A percentile compares a stretch with the other conserved stretches of the same genome.
These are phyloP conservation scores for Wallacemonas sp. DNA, from an alignment of 208 protist genomes.

Conservation along the genomic window DNA sequence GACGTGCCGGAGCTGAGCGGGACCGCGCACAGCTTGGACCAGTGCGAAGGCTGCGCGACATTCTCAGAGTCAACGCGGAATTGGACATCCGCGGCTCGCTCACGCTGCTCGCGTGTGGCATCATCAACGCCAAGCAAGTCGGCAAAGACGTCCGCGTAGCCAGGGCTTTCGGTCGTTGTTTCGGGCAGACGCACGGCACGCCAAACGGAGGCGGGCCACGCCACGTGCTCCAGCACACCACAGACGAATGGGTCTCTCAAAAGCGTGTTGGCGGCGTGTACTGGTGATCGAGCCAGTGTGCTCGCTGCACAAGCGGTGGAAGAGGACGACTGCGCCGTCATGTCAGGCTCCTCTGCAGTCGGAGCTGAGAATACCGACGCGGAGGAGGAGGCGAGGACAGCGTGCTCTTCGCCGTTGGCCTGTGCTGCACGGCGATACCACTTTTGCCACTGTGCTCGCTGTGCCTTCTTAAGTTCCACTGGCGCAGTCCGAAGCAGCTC, in stretches of 20 bases:
- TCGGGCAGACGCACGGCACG: neutral
- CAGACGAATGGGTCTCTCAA: neutral
- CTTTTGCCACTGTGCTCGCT: neutral
- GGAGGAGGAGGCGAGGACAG: too few relatives aligned
- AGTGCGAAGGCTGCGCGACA: neutral
- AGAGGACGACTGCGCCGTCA: too few relatives aligned
- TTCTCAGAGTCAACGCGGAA: neutral
- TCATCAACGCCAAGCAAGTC: neutral
- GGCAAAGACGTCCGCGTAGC: neutral
- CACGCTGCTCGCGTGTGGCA: neutral
- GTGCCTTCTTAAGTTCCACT: neutral
- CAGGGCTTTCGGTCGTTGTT: too few relatives aligned
- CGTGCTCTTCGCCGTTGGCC: neutral
- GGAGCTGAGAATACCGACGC: neutral
- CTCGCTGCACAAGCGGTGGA: too few relatives aligned
- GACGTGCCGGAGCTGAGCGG: neutral
- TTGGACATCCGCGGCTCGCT: neutral
- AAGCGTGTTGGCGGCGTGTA: neutral
- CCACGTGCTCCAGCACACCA: neutral
- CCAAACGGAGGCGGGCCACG: neutral
- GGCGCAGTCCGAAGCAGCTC: neutral
- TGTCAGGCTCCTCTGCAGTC: too few relatives aligned
- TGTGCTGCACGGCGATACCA: slow-evolving; percentile 9
- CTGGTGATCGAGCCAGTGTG: too few relatives aligned
- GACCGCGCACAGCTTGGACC: neutral